Percentiles rank a stretch among this genome's conserved stretches.
Conservation (phyloP, 331 rosid species). For the Quercus lobata region DNA sequence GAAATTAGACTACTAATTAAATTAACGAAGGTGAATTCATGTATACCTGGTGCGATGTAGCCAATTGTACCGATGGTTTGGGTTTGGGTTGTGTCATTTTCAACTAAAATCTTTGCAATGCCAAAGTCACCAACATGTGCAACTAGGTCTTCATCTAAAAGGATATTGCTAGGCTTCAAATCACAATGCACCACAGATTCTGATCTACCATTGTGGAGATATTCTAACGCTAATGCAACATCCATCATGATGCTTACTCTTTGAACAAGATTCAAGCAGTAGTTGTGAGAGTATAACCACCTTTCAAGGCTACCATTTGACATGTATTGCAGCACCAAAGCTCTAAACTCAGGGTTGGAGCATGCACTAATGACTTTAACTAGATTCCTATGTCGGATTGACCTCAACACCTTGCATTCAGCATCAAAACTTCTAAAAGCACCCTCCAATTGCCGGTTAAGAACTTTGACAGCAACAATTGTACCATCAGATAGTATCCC, state of each 20-base stretch:
- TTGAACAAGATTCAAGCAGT: constrained; percentile 14
- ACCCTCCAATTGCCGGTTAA: not conserved
- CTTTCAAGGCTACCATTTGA: constrained; percentile 31
- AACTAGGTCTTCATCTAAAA: constrained; percentile 11
- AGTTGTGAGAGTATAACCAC: constrained; percentile 22
- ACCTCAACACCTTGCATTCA: constrained; percentile 29
- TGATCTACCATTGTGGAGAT: constrained; percentile 20
- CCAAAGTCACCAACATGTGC: constrained; percentile 40
- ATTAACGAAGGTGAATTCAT: not conserved
- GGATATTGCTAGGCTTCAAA: constrained; percentile 14
- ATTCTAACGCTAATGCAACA: constrained; percentile 31
- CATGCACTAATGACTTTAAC: constrained; percentile 18
- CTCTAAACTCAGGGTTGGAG: constrained; percentile 18
- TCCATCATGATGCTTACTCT: constrained; percentile 27
- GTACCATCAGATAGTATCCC: not conserved
- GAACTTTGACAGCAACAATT: constrained; percentile 11
- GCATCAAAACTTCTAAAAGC: constrained; percentile 18
- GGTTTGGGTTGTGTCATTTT: constrained; percentile 13
- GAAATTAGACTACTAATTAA: not conserved
- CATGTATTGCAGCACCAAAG: constrained; percentile 29
- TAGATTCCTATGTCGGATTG: constrained; percentile 29
- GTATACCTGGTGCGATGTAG: constrained; percentile 28
- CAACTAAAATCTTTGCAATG: constrained; percentile 13
- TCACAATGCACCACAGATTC: constrained; percentile 25
- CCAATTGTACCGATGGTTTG: constrained; percentile 21